These are phyloP conservation scores for Fraxinus sp. DNA, from an alignment of 305 asterid species.

Conservation along the genomic window DNA sequence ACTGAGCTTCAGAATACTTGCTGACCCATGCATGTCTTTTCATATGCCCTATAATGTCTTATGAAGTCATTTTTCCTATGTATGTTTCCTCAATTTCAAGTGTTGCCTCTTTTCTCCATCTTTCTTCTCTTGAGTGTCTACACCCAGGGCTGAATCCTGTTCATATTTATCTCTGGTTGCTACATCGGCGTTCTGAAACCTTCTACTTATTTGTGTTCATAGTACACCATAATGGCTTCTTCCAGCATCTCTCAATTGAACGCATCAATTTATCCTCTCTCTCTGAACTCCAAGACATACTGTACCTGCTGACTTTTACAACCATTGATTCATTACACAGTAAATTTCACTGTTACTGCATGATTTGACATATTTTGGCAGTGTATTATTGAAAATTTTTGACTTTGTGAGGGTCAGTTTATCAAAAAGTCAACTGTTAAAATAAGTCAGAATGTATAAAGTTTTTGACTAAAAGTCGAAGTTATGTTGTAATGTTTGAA, in stretches of 20 bases:
- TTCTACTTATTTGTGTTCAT: constrained; percentile 3
- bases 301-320: constrained; percentile 5
- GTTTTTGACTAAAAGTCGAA: not conserved
- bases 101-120: not conserved
- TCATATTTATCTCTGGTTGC: not conserved
- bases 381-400: not conserved
- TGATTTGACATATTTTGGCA: constrained; percentile 11
- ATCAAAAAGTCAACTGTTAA: not conserved
- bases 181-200: not conserved
- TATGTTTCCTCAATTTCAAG: constrained; percentile 1
- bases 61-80: not conserved
- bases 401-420: constrained; percentile 9
- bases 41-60: constrained; percentile 1
- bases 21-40: not conserved
- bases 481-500: not conserved
- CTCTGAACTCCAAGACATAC: not conserved
- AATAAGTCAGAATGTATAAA: not conserved
- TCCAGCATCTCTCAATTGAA: not conserved
- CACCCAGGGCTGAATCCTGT: constrained; percentile 7
- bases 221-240: not conserved
- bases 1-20: not conserved
- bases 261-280: constrained; percentile 18
- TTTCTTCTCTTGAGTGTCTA: constrained; percentile 12
- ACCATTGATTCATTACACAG: not conserved
- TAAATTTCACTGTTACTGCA: not conserved